phyloP scores from a whole-genome alignment of 495 filamentous ascomycete genomes.

The Xylaria scruposa region DNA sequence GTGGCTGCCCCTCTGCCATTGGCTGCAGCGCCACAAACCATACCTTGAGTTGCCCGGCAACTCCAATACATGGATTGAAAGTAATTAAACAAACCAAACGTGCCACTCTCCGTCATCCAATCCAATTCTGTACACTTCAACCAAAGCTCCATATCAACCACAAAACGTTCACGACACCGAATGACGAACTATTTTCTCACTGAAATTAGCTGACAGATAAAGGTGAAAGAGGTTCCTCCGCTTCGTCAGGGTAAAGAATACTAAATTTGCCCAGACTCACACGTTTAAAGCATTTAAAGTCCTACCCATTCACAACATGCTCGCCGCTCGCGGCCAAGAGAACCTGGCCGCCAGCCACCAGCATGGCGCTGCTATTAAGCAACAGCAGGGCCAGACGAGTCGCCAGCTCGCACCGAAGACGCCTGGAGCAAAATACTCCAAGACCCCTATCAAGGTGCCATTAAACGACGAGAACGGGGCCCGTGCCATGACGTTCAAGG shows the following conservation, averaged over 20 bases:
- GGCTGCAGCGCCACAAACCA: not conserved
- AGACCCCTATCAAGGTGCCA: slow-evolving; percentile 83
- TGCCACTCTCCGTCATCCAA: not conserved
- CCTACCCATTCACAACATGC: slow-evolving; percentile 55
- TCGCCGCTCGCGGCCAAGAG: slow-evolving; percentile 87
- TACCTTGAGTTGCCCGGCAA: slow-evolving; percentile 24
- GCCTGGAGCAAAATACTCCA: slow-evolving; percentile 74
- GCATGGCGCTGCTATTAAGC: slow-evolving; percentile 77
- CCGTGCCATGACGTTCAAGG: slow-evolving; percentile 56
- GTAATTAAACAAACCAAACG: slow-evolving; percentile 26
- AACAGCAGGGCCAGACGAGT: slow-evolving; percentile 63
- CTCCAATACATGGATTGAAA: not conserved
- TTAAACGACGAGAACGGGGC: slow-evolving; percentile 82
- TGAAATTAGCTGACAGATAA: slow-evolving; percentile 17
- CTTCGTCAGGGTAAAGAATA: not conserved
- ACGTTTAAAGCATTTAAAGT: not conserved
- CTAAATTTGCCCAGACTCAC: slow-evolving; percentile 3
- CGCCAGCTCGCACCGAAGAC: slow-evolving; percentile 72
- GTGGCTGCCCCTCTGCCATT: slow-evolving; percentile 4
- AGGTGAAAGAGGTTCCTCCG: not conserved
- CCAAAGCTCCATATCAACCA: slow-evolving; percentile 25
- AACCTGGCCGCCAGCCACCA: slow-evolving; percentile 80
- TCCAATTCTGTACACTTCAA: not conserved
- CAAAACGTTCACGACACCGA: slow-evolving; percentile 22
- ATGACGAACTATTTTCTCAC: slow-evolving; percentile 13